Evolutionary conservation across 306 rosid species (phyloP), one percentile per base, ranked within the genome.

Genomic region (Gastrolobium bilobum): DNA sequence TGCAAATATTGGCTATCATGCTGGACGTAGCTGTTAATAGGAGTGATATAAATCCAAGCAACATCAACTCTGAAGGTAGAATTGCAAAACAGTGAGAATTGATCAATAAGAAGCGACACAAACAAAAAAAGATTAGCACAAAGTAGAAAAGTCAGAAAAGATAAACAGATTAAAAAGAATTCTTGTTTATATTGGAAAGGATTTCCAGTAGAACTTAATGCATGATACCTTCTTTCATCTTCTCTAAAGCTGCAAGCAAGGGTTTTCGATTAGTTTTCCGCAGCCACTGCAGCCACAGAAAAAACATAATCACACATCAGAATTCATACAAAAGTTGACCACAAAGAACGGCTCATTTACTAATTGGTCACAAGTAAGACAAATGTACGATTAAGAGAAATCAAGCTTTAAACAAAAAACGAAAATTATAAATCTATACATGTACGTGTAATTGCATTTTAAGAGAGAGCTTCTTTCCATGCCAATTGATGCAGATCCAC

Each of bases 31-130:
- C 97, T 34, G 99, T 93, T 84, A 95, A 86, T 73, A 95, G 92
- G 77, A 95, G 97, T 62, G 99, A 95, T 83, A 95, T 95, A 81
- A 95, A 95, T 67, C 99, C 99, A 37, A 95, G 99, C 86, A 95
- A 84, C 99, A 95, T 95, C 90, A 95, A 89, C 91, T 93, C 99
- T 95, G 93, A 71, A 73, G 80, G 86, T 52, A 80, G 37, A 82
- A 84, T 73, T 71, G 39, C 52, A 44, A 74, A 68, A 53, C 37
- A 77, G 47, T 7, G 76, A 48, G 34, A 83, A 60, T 4, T 72
- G 30, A 38, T 77, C 56, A 72, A 54, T 56, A 26, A 63, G 43
- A 47, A 71, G 11, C 78, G 40, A 53, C 48, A 72, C 37, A 37
- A 52, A 11, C 40, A 35, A 69, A 38, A 56, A 47, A 15, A 78